Conservation (phyloP, 208 protist species). For the Trypanosomatidae sp. region DNA sequence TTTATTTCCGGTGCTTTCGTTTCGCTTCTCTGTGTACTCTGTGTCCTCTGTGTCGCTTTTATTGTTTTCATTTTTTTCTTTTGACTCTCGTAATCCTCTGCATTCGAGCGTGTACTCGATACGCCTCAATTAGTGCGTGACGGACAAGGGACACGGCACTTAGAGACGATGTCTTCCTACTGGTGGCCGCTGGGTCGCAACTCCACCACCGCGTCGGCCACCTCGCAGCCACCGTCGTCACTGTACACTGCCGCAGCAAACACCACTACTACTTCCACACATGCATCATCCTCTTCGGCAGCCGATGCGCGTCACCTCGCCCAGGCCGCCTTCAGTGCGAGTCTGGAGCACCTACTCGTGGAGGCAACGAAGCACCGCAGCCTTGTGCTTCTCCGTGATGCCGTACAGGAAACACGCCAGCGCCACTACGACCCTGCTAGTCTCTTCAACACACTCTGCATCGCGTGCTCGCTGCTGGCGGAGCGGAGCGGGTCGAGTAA, state of each 20-base stretch:
- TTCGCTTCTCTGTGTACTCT: not conserved
- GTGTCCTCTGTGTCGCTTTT: not conserved
- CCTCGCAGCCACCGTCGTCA: not conserved
- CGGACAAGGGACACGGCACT: too few relatives aligned
- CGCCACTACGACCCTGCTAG: conserved; percentile 41
- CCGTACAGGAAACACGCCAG: conserved; percentile 42
- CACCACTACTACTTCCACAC: too few relatives aligned
- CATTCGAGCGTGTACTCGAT: not conserved
- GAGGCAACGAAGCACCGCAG: conserved; percentile 49
- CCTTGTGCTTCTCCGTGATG: conserved; percentile 51
- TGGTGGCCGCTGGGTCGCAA: conserved; percentile 24
- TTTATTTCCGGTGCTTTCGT: not conserved
- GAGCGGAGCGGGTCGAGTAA: too few relatives aligned
- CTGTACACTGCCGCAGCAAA: not conserved
- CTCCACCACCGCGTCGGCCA: not conserved
- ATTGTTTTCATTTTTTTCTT: not conserved
- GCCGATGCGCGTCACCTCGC: conserved; percentile 22
- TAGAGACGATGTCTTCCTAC: too few relatives aligned
- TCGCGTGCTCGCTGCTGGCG: conserved; percentile 41
- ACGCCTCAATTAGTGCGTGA: conserved; percentile 1
- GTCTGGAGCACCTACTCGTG: conserved; percentile 48
- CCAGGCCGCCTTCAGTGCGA: conserved; percentile 42
- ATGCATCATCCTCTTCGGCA: too few relatives aligned
- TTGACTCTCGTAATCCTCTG: not conserved
- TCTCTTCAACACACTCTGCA: conserved; percentile 56